Base-by-base conservation (phyloP, 805 yeast genomes). In the Zygosaccharomyces pseudorouxii region DNA sequence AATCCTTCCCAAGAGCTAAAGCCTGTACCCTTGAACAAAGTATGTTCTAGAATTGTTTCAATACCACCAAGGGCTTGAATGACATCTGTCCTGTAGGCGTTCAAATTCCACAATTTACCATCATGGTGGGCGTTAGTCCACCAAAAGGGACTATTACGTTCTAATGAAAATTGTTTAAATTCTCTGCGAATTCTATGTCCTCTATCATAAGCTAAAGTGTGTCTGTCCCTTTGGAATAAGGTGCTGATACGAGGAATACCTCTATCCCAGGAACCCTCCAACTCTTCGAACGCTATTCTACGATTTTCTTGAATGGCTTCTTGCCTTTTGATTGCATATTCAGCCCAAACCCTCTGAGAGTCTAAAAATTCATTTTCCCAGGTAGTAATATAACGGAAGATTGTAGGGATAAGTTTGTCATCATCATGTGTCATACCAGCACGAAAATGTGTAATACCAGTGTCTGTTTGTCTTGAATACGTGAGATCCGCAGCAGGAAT, bases 1-100 rank as follows among this genome's bases (percentile, higher is more conserved):
- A 93, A 72, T 4, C 99, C 98, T 71, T 93, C 99, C 99, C 99
- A 93, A 7, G 95, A 86, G 57, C 86, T 95, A 62, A 93, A 93
- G 0, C 99, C 99, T 1, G 99, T 93, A 10, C 95, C 99, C 63
- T 86, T 89, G 73, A 93, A 93, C 40, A 93, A 69, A 0, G 98
- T 89, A 59, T 93, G 99, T 60, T 92, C 98, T 51, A 93, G 68
- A 62, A 93, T 93, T 0, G 98, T 89, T 60, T 92, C 97, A 50
- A 93, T 86, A 44, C 99, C 99, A 41, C 99, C 99, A 3, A 93
- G 75, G 0, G 98, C 96, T 67, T 93, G 97, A 39, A 93, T 90
- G 2, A 93, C 97, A 69, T 93, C 99, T 0, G 96, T 84, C 57
- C 99, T 75, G 64, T 93, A 93, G 0, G 96, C 84, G 59, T 86